These are phyloP conservation scores for Cephaloascus fragrans DNA, from an alignment of 805 yeast species.

Conservation along the genomic window DNA sequence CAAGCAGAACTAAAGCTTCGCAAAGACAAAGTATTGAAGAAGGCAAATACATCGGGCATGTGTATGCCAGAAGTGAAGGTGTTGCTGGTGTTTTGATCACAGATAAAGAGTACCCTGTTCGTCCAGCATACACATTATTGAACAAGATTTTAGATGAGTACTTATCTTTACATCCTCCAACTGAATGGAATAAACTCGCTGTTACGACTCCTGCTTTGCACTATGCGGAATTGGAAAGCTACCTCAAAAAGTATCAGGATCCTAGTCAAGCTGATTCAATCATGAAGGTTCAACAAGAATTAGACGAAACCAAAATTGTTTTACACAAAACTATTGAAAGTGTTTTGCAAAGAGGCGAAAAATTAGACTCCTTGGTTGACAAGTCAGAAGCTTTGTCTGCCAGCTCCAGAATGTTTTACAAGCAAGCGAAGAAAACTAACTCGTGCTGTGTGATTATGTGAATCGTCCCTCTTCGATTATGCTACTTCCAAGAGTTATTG, in stretches of 20 bases:
- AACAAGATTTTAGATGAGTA: conserved; percentile 90
- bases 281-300: conserved; percentile 94
- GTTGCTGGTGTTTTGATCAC: conserved; percentile 85
- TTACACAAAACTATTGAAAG: conserved; percentile 92
- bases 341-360: conserved; percentile 93
- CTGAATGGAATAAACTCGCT: conserved; percentile 49
- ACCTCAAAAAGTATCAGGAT: conserved; percentile 83
- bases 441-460: conserved; percentile 18
- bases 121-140: conserved; percentile 91
- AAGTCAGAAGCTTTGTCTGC: conserved; percentile 89
- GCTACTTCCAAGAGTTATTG: too few relatives aligned
- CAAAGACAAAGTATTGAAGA: conserved; percentile 94
- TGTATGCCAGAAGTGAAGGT: conserved; percentile 84
- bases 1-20: conserved; percentile 79
- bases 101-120: conserved; percentile 91
- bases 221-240: conserved; percentile 54
- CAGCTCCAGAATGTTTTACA: conserved; percentile 88
- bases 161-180: conserved; percentile 67
- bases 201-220: conserved; percentile 36
- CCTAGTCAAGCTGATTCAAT: conserved; percentile 96
- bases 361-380: conserved; percentile 86
- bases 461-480: too few relatives aligned
- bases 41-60: conserved; percentile 82
- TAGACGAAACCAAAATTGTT: conserved; percentile 95
- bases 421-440: conserved; percentile 80